Percentiles rank a stretch among this genome's conserved stretches.
These are phyloP conservation scores for Talaromyces sp. DNA, from an alignment of 2,329 filamentous ascomycete species.

Conservation along the genomic window DNA sequence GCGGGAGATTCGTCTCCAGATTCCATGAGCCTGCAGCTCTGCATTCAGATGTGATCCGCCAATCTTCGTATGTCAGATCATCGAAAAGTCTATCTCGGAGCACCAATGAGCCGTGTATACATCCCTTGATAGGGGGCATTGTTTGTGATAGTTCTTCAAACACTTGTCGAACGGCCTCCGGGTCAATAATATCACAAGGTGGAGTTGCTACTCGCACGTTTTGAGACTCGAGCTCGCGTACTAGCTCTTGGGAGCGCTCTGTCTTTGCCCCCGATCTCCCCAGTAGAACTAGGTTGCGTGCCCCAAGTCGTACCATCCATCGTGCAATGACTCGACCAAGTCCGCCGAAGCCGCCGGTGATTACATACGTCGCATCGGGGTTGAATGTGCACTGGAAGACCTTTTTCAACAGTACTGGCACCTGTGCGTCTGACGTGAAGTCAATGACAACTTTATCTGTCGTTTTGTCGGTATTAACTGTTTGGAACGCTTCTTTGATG, in stretches of 20 bases:
- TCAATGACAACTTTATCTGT: background rate
- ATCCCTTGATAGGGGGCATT: constrained; percentile 22
- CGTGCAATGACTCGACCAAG: constrained; percentile 2
- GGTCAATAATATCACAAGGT: constrained; percentile 1
- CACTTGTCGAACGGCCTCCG: background rate
- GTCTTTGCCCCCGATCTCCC: background rate
- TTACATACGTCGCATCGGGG: background rate
- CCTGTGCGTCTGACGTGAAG: background rate
- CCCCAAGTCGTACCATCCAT: constrained; percentile 3
- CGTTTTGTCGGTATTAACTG: background rate
- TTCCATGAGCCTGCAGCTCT: constrained; percentile 27
- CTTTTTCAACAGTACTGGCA: background rate
- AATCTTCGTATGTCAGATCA: constrained; percentile 29
- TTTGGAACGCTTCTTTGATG: background rate
- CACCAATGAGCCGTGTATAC: constrained; percentile 22
- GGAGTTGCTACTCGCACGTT: background rate
- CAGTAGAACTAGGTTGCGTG: background rate
- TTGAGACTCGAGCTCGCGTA: background rate
- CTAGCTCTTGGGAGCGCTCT: background rate
- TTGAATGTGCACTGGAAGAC: background rate
- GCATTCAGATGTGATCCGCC: constrained; percentile 20
- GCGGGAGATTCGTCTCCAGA: constrained; percentile 16
- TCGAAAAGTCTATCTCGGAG: constrained; percentile 14
- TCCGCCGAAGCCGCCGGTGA: constrained; percentile 3
- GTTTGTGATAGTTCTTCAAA: constrained; percentile 7